These are phyloP conservation scores for Boletus patriciae DNA, from an alignment of 768 basidiomycete genomes.

Conservation along the genomic window DNA sequence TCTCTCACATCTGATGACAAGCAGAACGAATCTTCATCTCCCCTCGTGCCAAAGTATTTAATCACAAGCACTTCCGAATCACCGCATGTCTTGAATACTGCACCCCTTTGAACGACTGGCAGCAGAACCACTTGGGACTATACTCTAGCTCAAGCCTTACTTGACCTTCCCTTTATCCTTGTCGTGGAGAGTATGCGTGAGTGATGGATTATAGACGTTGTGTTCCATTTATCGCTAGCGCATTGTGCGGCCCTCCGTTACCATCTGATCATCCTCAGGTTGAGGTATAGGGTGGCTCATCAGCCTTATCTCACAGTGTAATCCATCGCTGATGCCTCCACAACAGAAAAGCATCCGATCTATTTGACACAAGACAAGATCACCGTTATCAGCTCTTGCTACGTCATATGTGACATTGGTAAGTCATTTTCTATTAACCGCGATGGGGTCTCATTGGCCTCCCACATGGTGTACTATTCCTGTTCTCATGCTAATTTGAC, in stretches of 20 bases:
- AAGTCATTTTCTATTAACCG: too few relatives aligned
- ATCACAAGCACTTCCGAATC: too few relatives aligned
- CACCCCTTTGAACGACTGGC: background rate
- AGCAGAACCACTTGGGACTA: background rate
- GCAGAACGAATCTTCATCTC: too few relatives aligned
- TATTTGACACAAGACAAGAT: background rate
- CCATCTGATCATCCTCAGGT: too few relatives aligned
- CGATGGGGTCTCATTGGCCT: background rate
- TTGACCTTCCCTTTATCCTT: background rate
- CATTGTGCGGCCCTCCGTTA: background rate
- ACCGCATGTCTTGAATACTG: too few relatives aligned
- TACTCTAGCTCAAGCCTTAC: too few relatives aligned
- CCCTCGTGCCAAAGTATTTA: too few relatives aligned
- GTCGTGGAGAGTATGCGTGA: background rate
- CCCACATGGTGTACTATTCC: background rate
- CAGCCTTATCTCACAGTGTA: too few relatives aligned
- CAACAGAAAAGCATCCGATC: background rate
- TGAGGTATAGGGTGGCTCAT: background rate
- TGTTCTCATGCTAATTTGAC: background rate
- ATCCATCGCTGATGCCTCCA: background rate
- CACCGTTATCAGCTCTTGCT: background rate
- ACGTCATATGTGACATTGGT: background rate
- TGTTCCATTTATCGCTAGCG: background rate
- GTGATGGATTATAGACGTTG: background rate
- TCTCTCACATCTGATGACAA: too few relatives aligned